Base-by-base conservation (phyloP, 768 basidiomycete species). In the Hebeloma cylindrosporum region DNA sequence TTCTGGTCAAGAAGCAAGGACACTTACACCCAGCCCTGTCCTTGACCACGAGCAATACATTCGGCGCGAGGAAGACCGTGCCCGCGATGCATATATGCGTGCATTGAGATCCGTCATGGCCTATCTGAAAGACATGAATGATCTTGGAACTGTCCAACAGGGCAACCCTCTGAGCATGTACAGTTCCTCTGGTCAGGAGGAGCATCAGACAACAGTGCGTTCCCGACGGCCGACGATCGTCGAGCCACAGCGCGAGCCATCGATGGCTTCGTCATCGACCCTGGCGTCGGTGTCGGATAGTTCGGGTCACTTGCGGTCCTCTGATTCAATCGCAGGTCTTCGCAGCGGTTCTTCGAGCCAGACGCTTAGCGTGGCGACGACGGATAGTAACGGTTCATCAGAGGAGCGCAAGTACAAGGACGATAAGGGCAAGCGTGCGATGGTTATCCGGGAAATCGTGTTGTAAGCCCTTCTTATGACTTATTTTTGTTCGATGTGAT, bases 81-180 rank as follows among this genome's bases (percentile, higher is more conserved):
- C 74, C 13, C 74, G 80, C 22, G 87, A 89, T 58, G 75, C 80
- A 22, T 85, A 86, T 60, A 82, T 80, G 57, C 77, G 88, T 32
- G 93, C 91, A 23, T 73, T 99, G 40, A 80, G 89, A 43, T 88
- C 89, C 7, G 82, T 99, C 13, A 94, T 98, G 87, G 91, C 93
- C 5, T 99, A 98, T 65, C 77, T 99, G 14, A 83, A 83, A 57
- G 96, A 99, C 57, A 86, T 99, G 82, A 87, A 93, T 59, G 96
- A 99, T 59, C 73, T 99, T 22, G 84, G 83, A 13, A 64, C 82
- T 53, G 78, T 82, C 14, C 85, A 85, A 58, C 85, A 84, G 58
- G 60, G 68, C 11, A 72, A 74, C 45, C 64, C 75, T 8, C 49
- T 80, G 54, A 81, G 80, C 45, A 69, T 83, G 64, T 85, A 87